Percentiles rank a stretch among this genome's conserved stretches.
These are phyloP conservation scores for Rubia occidens DNA, from an alignment of 305 asterid species.

Conservation along the genomic window DNA sequence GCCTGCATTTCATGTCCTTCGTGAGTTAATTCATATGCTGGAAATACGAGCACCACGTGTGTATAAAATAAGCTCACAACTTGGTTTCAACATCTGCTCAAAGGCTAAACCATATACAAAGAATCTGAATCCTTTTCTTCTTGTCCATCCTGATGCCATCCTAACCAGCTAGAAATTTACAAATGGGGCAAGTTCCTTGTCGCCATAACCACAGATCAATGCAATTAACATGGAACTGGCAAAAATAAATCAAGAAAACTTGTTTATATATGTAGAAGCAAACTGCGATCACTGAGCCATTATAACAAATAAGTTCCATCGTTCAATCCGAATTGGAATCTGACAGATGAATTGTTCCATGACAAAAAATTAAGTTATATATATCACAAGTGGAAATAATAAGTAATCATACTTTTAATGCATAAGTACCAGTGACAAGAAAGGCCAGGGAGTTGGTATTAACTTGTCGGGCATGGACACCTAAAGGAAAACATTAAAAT, in stretches of 20 bases:
- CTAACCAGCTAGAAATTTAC: slow-evolving; percentile 75
- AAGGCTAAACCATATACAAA: slow-evolving; percentile 51
- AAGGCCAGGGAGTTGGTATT: slow-evolving; percentile 86
- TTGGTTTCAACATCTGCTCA: neutral
- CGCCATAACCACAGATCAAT: slow-evolving; percentile 95
- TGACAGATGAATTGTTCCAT: slow-evolving; percentile 63
- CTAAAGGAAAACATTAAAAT: slow-evolving; percentile 32
- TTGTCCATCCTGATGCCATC: slow-evolving; percentile 43
- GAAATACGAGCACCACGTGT: neutral
- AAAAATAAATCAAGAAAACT: slow-evolving; percentile 12
- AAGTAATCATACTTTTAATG: slow-evolving; percentile 7
- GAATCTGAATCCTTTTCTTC: slow-evolving; percentile 54
- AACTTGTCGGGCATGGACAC: slow-evolving; percentile 86
- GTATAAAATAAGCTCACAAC: neutral
- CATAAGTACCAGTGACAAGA: slow-evolving; percentile 72
- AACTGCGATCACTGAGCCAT: no score
- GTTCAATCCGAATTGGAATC: neutral
- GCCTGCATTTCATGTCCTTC: no score
- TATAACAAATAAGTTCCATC: neutral
- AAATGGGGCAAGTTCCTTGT: slow-evolving; percentile 95
- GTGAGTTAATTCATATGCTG: no score
- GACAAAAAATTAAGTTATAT: slow-evolving; percentile 18
- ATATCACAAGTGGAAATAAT: slow-evolving; percentile 19
- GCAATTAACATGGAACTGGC: slow-evolving; percentile 88
- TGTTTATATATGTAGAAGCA: no score